These are phyloP conservation scores for Cucurbitaria berberidis DNA, from an alignment of 2,329 filamentous ascomycete species.

Conservation along the genomic window DNA sequence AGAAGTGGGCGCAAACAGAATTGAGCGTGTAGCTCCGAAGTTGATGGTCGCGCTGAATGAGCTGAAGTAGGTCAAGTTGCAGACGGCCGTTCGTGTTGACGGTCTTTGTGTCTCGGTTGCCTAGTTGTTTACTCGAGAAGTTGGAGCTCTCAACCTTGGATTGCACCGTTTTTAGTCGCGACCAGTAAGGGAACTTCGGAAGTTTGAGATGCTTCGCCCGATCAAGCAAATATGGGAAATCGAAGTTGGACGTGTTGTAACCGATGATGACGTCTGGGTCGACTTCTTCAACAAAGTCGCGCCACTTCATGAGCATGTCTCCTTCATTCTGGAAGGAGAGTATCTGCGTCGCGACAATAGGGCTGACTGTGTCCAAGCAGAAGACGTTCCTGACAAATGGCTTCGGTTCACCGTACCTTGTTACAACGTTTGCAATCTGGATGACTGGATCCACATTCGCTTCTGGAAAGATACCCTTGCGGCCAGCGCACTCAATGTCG, in stretches of 20 bases:
- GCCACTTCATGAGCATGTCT: slow-evolving; percentile 92
- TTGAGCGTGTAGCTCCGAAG: slow-evolving; percentile 96
- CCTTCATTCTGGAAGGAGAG: slow-evolving; percentile 81
- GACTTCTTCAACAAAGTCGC: slow-evolving; percentile 84
- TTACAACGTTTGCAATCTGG: slow-evolving; percentile 96
- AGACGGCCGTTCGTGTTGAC: slow-evolving; percentile 95
- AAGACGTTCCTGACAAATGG: slow-evolving; percentile 97
- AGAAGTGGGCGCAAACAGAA: slow-evolving; percentile 91
- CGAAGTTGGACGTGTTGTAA: slow-evolving; percentile 98
- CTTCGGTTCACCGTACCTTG: slow-evolving; percentile 91
- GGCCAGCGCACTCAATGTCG: slow-evolving; percentile 97
- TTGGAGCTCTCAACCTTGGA: slow-evolving; percentile 80
- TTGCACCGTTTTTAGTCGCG: slow-evolving; percentile 72
- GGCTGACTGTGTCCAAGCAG: slow-evolving; percentile 87
- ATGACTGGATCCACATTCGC: slow-evolving; percentile 92
- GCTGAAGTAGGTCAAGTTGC: slow-evolving; percentile 90
- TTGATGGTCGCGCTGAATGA: slow-evolving; percentile 94
- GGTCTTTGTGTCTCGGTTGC: slow-evolving; percentile 89
- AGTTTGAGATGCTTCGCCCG: slow-evolving; percentile 85
- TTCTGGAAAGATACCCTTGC: slow-evolving; percentile 97
- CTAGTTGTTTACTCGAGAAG: slow-evolving; percentile 98
- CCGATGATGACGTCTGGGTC: slow-evolving; percentile 98
- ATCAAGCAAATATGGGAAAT: slow-evolving; percentile 94
- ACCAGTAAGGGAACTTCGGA: slow-evolving; percentile 82
- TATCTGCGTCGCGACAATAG: slow-evolving; percentile 94